Percentiles rank a stretch among this genome's conserved stretches.
These are phyloP conservation scores for Metrosideros polymorpha DNA, from an alignment of 441 rosid genomes.

Conservation along the genomic window DNA sequence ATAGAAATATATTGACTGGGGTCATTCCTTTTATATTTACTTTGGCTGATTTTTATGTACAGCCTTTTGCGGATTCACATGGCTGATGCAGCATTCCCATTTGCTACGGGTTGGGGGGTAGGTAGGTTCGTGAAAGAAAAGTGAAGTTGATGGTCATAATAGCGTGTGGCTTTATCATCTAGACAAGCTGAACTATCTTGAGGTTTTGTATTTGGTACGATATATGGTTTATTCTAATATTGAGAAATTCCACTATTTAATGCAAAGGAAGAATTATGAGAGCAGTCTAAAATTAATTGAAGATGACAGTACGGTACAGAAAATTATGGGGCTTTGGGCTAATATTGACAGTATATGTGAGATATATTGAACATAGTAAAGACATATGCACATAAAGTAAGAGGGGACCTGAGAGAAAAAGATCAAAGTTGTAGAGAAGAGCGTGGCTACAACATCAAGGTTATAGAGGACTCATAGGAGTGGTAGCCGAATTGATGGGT, in stretches of 20 bases:
- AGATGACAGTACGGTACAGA: background rate
- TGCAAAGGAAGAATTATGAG: background rate
- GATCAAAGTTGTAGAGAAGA: background rate
- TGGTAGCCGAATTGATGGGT: background rate
- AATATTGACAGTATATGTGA: background rate
- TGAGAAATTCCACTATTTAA: background rate
- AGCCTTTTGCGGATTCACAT: background rate
- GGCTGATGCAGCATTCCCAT: background rate
- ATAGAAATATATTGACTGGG: background rate
- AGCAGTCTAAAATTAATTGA: fast-evolving
- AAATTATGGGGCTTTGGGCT: background rate
- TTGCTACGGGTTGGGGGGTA: background rate
- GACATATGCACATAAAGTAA: background rate
- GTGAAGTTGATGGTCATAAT: fast-evolving
- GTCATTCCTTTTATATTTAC: background rate
- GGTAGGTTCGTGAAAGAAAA: background rate
- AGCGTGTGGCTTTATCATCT: background rate
- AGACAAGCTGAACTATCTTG: background rate
- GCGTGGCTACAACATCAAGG: background rate
- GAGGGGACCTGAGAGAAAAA: background rate
- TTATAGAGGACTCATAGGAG: background rate
- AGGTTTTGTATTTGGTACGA: background rate
- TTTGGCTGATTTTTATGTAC: background rate
- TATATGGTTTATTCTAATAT: background rate
- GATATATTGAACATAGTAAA: background rate